Evolutionary conservation across 352 stramenopile genomes (phyloP).

Genomic region (Globisporangium mamillatum): DNA sequence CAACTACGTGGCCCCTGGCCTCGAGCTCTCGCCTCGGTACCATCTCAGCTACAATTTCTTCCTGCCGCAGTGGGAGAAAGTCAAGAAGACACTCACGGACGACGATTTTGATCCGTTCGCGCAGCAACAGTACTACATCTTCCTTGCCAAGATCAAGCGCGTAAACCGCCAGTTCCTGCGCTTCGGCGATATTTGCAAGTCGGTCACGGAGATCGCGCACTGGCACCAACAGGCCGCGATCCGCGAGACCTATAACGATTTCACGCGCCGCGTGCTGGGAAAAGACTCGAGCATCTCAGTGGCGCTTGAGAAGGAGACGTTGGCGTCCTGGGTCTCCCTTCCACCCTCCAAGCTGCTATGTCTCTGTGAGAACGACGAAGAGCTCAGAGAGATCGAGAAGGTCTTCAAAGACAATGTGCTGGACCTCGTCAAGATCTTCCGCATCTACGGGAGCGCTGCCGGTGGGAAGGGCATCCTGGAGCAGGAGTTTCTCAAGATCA

Average conservation of each 20-base stretch:
- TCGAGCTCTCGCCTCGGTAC: constrained; percentile 43
- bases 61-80: constrained; percentile 62
- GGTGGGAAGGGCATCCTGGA: constrained; percentile 71
- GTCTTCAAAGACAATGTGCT: constrained; percentile 77
- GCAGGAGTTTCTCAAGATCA: constrained; percentile 82
- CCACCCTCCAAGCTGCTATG: constrained; percentile 42
- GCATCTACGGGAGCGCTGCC: constrained; percentile 60
- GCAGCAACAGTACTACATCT: constrained; percentile 76
- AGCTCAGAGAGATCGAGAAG: constrained; percentile 55
- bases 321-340: constrained; percentile 57
- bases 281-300: constrained; percentile 76
- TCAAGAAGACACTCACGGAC: constrained; percentile 51
- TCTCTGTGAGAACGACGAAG: constrained; percentile 61
- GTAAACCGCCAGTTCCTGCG: constrained; percentile 58
- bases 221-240: constrained; percentile 48
- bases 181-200: constrained; percentile 54
- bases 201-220: constrained; percentile 44
- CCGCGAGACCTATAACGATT: constrained; percentile 63
- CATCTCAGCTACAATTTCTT: constrained; percentile 60
- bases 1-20: constrained; percentile 52
- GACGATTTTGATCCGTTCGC: constrained; percentile 63
- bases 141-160: constrained; percentile 62
- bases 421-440: constrained; percentile 79
- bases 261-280: constrained; percentile 54
- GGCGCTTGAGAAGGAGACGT: constrained; percentile 63